phyloP scores from a whole-genome alignment of 2,329 filamentous ascomycete species.

The Stagonosporopsis cucurbitacearum region DNA sequence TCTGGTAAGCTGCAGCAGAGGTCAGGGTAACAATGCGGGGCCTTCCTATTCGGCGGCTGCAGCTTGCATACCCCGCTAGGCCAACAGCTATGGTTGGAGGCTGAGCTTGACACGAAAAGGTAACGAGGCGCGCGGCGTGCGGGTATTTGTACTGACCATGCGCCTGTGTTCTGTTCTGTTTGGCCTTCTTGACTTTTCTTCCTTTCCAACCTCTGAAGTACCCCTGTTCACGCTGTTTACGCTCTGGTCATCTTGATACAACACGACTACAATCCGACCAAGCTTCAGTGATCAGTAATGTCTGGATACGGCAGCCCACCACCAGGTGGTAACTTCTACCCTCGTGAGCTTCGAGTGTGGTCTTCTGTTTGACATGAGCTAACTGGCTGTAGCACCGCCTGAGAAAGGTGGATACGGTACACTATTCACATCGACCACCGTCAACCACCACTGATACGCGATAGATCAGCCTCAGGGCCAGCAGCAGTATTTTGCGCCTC shows the following conservation, averaged over 20 bases:
- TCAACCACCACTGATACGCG: conserved; percentile 14
- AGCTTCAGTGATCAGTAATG: conserved; percentile 24
- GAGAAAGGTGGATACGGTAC: conserved; percentile 40
- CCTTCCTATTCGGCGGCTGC: conserved; percentile 16
- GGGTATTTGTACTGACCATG: conserved; percentile 36
- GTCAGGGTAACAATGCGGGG: conserved; percentile 14
- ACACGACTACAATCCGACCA: not conserved
- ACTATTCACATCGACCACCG: not conserved
- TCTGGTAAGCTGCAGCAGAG: conserved; percentile 11
- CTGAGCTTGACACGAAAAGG: conserved; percentile 38
- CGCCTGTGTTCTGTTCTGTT: conserved; percentile 6
- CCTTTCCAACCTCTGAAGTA: not conserved
- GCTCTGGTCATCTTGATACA: conserved; percentile 12
- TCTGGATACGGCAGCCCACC: conserved; percentile 41
- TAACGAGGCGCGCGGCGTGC: conserved; percentile 24
- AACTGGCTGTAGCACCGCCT: conserved; percentile 39
- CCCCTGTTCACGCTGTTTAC: not conserved
- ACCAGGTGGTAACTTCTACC: conserved; percentile 47
- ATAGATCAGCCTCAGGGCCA: conserved; percentile 37
- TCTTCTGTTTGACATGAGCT: conserved; percentile 10
- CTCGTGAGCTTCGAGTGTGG: conserved; percentile 31
- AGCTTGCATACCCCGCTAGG: conserved; percentile 35
- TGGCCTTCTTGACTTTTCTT: conserved; percentile 2
- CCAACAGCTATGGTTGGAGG: conserved; percentile 39
- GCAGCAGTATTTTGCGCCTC: conserved; percentile 50